Percentiles rank a stretch among this genome's conserved stretches.
Conservation (phyloP, 2,329 filamentous ascomycete genomes). For the Lachnellula hyalina region DNA sequence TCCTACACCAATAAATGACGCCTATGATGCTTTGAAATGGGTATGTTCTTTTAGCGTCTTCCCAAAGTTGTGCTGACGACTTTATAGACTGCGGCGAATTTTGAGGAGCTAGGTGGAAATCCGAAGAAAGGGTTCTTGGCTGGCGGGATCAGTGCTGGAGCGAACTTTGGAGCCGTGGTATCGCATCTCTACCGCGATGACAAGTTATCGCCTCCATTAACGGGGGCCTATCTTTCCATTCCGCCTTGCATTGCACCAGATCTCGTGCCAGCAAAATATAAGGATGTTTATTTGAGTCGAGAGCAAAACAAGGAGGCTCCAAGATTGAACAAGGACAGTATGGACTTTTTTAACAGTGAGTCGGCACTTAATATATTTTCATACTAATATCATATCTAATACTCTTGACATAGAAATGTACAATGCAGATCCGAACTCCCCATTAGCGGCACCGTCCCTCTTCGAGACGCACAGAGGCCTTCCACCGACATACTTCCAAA, state of each 20-base stretch:
- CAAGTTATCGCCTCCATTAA: conserved; percentile 38
- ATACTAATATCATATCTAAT: background rate
- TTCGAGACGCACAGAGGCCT: conserved; percentile 32
- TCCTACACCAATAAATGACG: conserved; percentile 39
- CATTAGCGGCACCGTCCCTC: conserved; percentile 32
- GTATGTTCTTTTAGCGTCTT: conserved; percentile 17
- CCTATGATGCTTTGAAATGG: conserved; percentile 43
- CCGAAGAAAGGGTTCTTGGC: conserved; percentile 42
- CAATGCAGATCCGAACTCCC: conserved; percentile 27
- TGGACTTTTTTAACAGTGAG: conserved; percentile 26
- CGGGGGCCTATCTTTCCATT: conserved; percentile 42
- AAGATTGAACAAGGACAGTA: conserved; percentile 28
- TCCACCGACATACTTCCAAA: conserved; percentile 45
- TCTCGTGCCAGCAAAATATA: conserved; percentile 33
- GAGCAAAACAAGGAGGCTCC: conserved; percentile 39
- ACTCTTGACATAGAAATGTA: conserved; percentile 20
- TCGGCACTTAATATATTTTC: background rate
- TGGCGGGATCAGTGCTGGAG: conserved; percentile 44
- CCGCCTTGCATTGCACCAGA: conserved; percentile 28
- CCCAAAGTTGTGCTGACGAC: background rate
- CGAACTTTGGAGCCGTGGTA: conserved; percentile 35
- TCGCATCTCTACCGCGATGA: conserved; percentile 38
- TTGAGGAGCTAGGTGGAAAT: conserved; percentile 36
- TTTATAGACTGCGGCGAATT: conserved; percentile 33
- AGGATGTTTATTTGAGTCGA: conserved; percentile 34